These are phyloP conservation scores for Tilletia caries DNA, from an alignment of 1,284 basidiomycete genomes.

Conservation along the genomic window DNA sequence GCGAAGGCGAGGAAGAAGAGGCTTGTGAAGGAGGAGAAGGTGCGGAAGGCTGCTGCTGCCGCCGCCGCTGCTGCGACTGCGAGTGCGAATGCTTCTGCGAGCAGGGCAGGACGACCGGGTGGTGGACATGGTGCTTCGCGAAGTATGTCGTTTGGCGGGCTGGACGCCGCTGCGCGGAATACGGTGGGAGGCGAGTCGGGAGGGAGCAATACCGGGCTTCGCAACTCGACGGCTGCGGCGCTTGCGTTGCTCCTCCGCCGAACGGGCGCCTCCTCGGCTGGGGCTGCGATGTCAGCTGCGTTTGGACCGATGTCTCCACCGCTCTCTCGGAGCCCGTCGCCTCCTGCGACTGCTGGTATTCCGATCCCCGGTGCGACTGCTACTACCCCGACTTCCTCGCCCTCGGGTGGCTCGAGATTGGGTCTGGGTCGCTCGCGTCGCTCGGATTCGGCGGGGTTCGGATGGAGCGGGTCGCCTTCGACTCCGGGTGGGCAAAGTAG, in stretches of 20 bases:
- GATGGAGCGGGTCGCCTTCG: neutral
- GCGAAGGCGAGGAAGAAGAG: constrained; percentile 26
- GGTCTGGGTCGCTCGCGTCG: neutral
- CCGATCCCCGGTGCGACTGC: neutral
- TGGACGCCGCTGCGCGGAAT: neutral
- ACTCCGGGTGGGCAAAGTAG: neutral
- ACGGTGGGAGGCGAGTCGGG: neutral
- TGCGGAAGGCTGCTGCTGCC: constrained; percentile 11
- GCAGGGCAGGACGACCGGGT: neutral
- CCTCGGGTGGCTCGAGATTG: too few species aligned
- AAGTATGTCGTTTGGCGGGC: neutral
- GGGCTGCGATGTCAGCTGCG: neutral
- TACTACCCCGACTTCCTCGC: neutral
- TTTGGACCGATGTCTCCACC: constrained; percentile 1
- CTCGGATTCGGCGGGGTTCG: neutral
- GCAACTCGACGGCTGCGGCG: constrained; percentile 2
- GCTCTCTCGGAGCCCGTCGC: neutral
- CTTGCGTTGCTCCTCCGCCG: neutral
- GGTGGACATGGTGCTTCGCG: neutral
- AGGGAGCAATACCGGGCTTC: neutral
- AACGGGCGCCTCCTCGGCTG: neutral
- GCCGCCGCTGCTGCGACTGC: constrained; percentile 14
- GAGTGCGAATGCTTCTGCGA: neutral
- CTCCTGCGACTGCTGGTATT: neutral
- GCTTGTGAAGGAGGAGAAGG: constrained; percentile 21